These are phyloP conservation scores for Psidium friedrichsthalianum DNA, from an alignment of 345 rosid genomes.

Conservation along the genomic window DNA sequence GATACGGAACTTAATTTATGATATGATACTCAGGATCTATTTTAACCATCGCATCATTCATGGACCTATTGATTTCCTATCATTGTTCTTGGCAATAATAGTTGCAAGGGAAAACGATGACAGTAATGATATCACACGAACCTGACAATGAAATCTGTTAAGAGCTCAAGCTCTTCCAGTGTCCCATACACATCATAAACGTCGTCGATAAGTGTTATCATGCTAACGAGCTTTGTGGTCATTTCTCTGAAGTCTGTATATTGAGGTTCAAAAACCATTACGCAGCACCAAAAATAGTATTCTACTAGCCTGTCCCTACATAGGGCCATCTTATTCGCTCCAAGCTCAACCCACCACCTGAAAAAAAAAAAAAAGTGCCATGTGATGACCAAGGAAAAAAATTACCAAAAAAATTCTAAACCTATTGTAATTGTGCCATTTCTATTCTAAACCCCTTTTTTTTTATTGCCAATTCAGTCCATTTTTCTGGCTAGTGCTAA, in stretches of 20 bases:
- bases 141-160: neutral
- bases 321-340: neutral
- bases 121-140: neutral
- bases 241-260: neutral
- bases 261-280: conserved; percentile 2
- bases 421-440: too few species aligned
- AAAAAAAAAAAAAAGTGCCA: neutral
- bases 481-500: too few species aligned
- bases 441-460: too few species aligned
- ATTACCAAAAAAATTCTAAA: too few species aligned
- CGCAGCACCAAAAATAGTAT: neutral
- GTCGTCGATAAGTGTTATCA: neutral
- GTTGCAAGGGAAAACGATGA: neutral
- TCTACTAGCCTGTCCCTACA: conserved; percentile 1
- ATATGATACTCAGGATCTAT: neutral
- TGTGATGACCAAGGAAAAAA: neutral
- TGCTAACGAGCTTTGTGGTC: neutral
- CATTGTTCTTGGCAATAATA: neutral
- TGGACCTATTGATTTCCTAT: neutral
- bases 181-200: neutral
- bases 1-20: neutral
- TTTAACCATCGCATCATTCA: neutral
- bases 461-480: too few species aligned
- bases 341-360: conserved; percentile 5
- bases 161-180: neutral